Evolutionary conservation across 352 stramenopile genomes (phyloP).

Genomic region (Heterotrichella gracilis): DNA sequence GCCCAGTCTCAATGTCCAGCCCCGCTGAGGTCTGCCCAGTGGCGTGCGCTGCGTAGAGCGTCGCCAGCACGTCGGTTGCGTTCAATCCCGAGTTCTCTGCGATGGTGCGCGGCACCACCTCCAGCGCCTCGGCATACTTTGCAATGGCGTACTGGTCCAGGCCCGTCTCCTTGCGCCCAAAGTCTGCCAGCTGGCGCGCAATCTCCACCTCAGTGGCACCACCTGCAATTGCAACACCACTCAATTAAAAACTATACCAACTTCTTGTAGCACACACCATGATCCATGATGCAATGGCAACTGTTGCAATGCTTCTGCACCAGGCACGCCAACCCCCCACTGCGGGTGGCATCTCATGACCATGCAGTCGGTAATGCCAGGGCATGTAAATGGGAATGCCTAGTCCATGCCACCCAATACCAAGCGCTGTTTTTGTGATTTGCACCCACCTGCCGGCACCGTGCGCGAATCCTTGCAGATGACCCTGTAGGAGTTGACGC

Average conservation of each 20-base stretch:
- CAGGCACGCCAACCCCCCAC: no score
- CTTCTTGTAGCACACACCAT: no score
- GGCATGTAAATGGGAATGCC: no score
- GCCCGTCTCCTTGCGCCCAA: constrained; percentile 63
- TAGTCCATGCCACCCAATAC: no score
- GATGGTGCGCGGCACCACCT: constrained; percentile 79
- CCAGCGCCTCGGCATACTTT: constrained; percentile 83
- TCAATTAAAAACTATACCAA: no score
- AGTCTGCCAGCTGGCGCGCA: constrained; percentile 55
- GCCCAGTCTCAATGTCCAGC: constrained; percentile 51
- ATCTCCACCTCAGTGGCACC: constrained; percentile 80
- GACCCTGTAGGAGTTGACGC: constrained; percentile 72
- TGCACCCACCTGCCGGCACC: constrained; percentile 59
- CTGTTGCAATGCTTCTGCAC: no score
- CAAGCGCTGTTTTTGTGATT: no score
- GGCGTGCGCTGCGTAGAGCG: constrained; percentile 60
- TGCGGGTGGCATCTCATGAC: no score
- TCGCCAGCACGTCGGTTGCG: constrained; percentile 50
- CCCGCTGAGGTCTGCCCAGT: constrained; percentile 50
- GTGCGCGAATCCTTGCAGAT: constrained; percentile 62
- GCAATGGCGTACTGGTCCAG: constrained; percentile 97
- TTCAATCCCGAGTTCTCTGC: constrained; percentile 85
- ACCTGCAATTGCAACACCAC: no score
- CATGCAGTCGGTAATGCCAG: no score
- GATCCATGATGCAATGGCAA: no score